Evolutionary conservation across 805 yeast genomes (phyloP).

Genomic region (Candida easanensis): DNA sequence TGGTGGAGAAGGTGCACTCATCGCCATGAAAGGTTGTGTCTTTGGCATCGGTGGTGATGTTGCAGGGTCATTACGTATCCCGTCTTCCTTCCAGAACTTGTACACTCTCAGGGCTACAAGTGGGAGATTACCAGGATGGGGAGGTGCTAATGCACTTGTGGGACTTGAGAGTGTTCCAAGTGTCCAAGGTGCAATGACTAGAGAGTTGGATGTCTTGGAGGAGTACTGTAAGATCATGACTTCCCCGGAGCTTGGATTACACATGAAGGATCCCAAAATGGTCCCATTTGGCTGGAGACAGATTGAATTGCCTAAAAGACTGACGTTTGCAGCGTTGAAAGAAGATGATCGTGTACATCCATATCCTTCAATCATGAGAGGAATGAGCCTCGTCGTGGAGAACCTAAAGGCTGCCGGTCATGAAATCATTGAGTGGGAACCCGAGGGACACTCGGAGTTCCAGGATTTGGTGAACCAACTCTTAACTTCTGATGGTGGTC

Average conservation of each 20-base stretch:
- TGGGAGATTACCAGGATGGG: conserved; percentile 39
- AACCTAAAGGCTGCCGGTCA: conserved; percentile 43
- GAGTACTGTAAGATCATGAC: conserved; percentile 30
- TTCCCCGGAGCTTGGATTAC: conserved; percentile 38
- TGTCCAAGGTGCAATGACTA: conserved; percentile 48
- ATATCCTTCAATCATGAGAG: conserved; percentile 49
- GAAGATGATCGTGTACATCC: conserved; percentile 46
- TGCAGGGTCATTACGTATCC: conserved; percentile 50
- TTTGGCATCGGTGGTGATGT: conserved; percentile 56
- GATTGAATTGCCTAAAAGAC: conserved; percentile 33
- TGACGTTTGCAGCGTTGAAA: conserved; percentile 39
- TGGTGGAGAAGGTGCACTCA: conserved; percentile 52
- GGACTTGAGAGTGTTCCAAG: conserved; percentile 35
- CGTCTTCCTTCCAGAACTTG: conserved; percentile 41
- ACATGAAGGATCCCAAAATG: conserved; percentile 37
- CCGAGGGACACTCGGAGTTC: conserved; percentile 36
- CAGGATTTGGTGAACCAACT: conserved; percentile 34
- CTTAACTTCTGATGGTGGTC: conserved; percentile 38
- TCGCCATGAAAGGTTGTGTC: conserved; percentile 43
- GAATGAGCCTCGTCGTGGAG: conserved; percentile 34
- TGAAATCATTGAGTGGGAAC: conserved; percentile 47
- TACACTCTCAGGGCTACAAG: conserved; percentile 44
- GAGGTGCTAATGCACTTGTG: conserved; percentile 21
- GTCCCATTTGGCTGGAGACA: conserved; percentile 41
- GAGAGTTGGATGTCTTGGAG: conserved; percentile 36